Conservation (phyloP, 495 filamentous ascomycete species). For the Glarea lozoyensis region DNA sequence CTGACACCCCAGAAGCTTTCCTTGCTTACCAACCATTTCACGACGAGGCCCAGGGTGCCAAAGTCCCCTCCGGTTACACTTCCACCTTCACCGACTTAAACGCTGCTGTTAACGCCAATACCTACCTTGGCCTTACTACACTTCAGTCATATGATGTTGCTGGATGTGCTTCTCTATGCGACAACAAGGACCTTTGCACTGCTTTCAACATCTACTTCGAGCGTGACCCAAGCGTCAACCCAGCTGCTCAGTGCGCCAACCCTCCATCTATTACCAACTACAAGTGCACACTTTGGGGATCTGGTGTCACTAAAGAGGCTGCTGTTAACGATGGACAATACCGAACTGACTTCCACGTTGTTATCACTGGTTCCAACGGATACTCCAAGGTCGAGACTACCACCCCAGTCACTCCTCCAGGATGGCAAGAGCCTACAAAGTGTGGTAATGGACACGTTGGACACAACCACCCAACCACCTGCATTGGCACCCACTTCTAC, state of each 20-base stretch:
- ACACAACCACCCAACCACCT: conserved; percentile 23
- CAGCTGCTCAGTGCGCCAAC: conserved; percentile 28
- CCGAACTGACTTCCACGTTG: conserved; percentile 31
- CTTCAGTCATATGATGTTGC: conserved; percentile 32
- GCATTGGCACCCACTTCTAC: conserved; percentile 33
- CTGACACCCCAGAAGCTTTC: conserved; percentile 28
- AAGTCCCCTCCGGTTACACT: conserved; percentile 29
- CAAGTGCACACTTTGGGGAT: conserved; percentile 45
- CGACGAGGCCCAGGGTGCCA: conserved; percentile 17
- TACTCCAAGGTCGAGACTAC: conserved; percentile 30
- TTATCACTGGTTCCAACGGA: conserved; percentile 28
- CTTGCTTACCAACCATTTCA: conserved; percentile 14
- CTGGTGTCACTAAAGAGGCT: conserved; percentile 17
- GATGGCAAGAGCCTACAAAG: conserved; percentile 20
- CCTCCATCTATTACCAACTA: conserved; percentile 39
- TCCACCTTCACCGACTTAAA: conserved; percentile 29
- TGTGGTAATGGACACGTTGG: conserved; percentile 28
- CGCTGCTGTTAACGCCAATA: conserved; percentile 26
- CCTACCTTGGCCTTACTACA: conserved; percentile 33
- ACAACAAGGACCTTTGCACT: conserved; percentile 18
- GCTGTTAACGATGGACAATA: conserved; percentile 31
- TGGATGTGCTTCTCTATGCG: conserved; percentile 28
- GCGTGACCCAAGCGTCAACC: conserved; percentile 31
- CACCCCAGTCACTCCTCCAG: conserved; percentile 23
- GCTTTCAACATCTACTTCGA: conserved; percentile 41